Evolutionary conservation across 345 rosid genomes (phyloP).

Genomic region (Aquilaria yunnanensis): DNA sequence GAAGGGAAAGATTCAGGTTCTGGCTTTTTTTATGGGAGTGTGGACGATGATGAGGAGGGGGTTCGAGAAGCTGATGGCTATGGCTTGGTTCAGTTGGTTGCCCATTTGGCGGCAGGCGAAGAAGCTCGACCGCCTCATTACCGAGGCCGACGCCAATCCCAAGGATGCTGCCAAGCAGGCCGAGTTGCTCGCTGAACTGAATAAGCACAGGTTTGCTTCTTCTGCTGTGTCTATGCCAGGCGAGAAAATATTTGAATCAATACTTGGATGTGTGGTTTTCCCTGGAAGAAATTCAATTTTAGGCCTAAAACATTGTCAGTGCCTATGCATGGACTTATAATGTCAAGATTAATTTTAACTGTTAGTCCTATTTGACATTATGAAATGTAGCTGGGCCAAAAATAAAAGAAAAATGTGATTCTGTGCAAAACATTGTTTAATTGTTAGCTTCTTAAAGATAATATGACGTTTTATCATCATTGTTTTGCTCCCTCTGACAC

Average conservation of each 20-base stretch:
- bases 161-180: slow-evolving; percentile 62
- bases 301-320: too few relatives aligned
- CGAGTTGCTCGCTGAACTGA: slow-evolving; percentile 77
- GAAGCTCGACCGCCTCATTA: slow-evolving; percentile 59
- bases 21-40: slow-evolving; percentile 58
- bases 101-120: slow-evolving; percentile 75
- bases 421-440: too few relatives aligned
- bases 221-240: background rate
- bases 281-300: too few relatives aligned
- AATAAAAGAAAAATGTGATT: too few relatives aligned
- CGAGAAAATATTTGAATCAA: background rate
- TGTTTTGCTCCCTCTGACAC: background rate
- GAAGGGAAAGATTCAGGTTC: slow-evolving; percentile 29
- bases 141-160: slow-evolving; percentile 83
- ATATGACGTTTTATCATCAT: too few relatives aligned
- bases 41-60: slow-evolving; percentile 50
- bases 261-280: too few relatives aligned
- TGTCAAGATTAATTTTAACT: background rate
- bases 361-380: slow-evolving; percentile 4
- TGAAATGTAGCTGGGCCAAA: too few relatives aligned
- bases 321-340: too few relatives aligned
- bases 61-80: slow-evolving; percentile 40
- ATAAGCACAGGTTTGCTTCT: slow-evolving; percentile 56
- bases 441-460: too few relatives aligned
- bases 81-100: slow-evolving; percentile 69